Conservation (phyloP, 768 basidiomycete genomes). For the Hygrocybe punicea region DNA sequence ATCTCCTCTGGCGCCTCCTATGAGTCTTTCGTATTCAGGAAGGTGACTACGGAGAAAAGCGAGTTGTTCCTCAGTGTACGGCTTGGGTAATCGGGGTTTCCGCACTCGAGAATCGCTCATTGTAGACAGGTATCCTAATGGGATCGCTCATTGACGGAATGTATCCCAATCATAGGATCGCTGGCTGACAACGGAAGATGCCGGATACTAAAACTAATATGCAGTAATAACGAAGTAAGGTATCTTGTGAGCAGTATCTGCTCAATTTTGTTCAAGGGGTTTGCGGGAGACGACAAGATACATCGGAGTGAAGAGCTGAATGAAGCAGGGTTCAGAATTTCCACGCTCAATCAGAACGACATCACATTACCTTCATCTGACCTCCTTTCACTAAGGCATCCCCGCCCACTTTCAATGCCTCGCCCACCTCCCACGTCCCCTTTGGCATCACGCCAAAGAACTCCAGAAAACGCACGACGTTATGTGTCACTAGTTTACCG, state of each 20-base stretch:
- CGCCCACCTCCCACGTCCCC: slow-evolving; percentile 88
- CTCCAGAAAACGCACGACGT: slow-evolving; percentile 73
- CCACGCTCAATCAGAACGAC: slow-evolving; percentile 3
- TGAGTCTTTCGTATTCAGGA: too few relatives aligned
- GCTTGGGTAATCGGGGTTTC: too few relatives aligned
- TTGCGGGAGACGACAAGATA: slow-evolving; percentile 65
- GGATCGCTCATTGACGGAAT: too few relatives aligned
- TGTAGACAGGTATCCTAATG: too few relatives aligned
- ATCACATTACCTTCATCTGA: slow-evolving; percentile 63
- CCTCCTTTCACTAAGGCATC: slow-evolving; percentile 81
- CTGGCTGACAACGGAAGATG: too few relatives aligned
- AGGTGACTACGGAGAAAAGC: too few relatives aligned
- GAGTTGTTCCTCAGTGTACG: too few relatives aligned
- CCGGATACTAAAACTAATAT: too few relatives aligned
- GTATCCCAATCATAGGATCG: too few relatives aligned
- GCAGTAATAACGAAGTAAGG: too few relatives aligned
- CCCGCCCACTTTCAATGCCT: slow-evolving; percentile 81
- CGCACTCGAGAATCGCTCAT: too few relatives aligned
- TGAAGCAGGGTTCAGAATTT: slow-evolving; percentile 13
- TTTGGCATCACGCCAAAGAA: slow-evolving; percentile 77
- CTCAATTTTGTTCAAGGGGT: slow-evolving; percentile 20
- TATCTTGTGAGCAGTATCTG: background rate
- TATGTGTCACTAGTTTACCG: slow-evolving; percentile 82
- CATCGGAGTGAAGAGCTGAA: slow-evolving; percentile 88
- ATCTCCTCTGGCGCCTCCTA: too few relatives aligned